Percentiles rank a stretch among this genome's conserved stretches.
phyloP scores from a whole-genome alignment of 306 rosid species.

The Vigna unguiculata region DNA sequence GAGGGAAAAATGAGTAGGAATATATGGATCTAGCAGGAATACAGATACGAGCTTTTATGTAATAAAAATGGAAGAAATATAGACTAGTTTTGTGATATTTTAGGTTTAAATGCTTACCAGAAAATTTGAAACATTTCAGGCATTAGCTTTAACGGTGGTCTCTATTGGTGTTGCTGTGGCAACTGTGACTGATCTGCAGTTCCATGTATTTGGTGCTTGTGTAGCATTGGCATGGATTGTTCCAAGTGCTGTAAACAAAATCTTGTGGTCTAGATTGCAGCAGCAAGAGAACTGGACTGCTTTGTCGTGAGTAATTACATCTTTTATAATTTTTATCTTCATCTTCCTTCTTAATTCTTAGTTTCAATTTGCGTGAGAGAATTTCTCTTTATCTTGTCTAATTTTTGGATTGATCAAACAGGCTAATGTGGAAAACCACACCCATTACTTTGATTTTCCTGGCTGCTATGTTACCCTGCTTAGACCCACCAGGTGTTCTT shows the following conservation, averaged over 20 bases:
- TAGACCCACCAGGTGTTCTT: background rate
- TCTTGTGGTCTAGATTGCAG: slow-evolving; percentile 88
- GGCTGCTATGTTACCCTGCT: slow-evolving; percentile 57
- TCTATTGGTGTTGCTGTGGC: slow-evolving; percentile 87
- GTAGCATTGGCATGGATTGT: slow-evolving; percentile 85
- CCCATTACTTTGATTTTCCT: slow-evolving; percentile 78
- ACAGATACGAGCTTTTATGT: slow-evolving; percentile 22
- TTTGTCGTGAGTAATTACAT: slow-evolving; percentile 64
- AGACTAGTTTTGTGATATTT: background rate
- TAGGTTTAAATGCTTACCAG: background rate
- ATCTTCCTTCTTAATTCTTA: background rate
- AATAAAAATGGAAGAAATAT: background rate
- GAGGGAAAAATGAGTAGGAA: background rate
- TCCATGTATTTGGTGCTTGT: slow-evolving; percentile 79
- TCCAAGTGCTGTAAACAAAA: slow-evolving; percentile 70
- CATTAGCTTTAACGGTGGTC: slow-evolving; percentile 68
- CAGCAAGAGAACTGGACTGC: slow-evolving; percentile 95
- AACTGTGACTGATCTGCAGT: slow-evolving; percentile 83
- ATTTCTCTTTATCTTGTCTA: background rate
- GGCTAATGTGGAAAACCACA: slow-evolving; percentile 95
- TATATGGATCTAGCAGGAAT: slow-evolving; percentile 5
- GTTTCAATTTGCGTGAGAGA: background rate
- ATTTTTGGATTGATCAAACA: slow-evolving; percentile 45
- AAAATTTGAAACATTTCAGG: slow-evolving; percentile 61
- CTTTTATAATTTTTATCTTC: background rate